phyloP scores from a whole-genome alignment of 2,329 filamentous ascomycete genomes.

The Calonectria multiphialidica region DNA sequence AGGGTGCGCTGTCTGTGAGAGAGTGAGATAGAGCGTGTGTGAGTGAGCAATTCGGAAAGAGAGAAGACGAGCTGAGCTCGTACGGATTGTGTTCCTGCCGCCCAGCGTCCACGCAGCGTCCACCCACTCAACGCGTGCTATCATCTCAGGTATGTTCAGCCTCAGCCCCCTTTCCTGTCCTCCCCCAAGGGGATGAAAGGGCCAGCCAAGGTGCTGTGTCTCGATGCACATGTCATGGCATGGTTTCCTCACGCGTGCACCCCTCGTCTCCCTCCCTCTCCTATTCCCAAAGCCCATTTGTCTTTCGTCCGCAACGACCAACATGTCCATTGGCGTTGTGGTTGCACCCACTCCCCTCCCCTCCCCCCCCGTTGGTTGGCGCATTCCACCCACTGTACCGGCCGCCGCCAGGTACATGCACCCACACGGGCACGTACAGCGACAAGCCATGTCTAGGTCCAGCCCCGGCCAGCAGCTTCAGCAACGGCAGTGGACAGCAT shows the following conservation, averaged over 20 bases:
- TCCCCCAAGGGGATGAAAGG: constrained; percentile 20
- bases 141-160: constrained; percentile 41
- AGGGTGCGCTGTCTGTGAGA: constrained; percentile 44
- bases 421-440: constrained; percentile 5
- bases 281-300: constrained; percentile 16
- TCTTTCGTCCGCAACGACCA: constrained; percentile 23
- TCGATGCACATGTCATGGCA: constrained; percentile 15
- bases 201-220: constrained; percentile 24
- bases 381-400: constrained; percentile 14
- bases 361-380: constrained; percentile 7
- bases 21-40: constrained; percentile 24
- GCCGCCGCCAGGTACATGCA: constrained; percentile 3
- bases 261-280: constrained; percentile 12
- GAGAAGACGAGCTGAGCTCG: constrained; percentile 30
- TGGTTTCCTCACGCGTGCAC: constrained; percentile 15
- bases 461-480: constrained; percentile 2
- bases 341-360: constrained; percentile 22
- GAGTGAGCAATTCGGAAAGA: constrained; percentile 2
- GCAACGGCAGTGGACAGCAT: not conserved
- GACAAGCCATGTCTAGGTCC: constrained; percentile 1
- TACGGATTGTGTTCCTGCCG: constrained; percentile 32
- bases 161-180: constrained; percentile 32
- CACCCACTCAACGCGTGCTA: constrained; percentile 21
- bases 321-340: constrained; percentile 14
- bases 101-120: constrained; percentile 11